Conservation (phyloP, 192 early-diverging fungal genomes). For the Thoreauomyces humboldtii region DNA sequence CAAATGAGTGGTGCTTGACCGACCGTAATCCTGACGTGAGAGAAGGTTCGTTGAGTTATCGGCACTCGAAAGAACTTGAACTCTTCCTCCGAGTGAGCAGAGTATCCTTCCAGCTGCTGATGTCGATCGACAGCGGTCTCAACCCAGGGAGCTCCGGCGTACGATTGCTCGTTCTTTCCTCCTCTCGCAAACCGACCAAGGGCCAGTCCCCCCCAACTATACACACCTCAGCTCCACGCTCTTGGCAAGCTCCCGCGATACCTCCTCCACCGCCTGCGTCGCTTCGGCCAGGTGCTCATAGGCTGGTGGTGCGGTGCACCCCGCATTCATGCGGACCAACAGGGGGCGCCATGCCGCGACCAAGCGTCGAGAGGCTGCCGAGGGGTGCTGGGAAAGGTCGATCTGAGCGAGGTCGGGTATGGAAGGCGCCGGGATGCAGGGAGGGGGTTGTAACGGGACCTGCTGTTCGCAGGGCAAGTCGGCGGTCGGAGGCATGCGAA, state of each 20-base stretch:
- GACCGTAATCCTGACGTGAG: not conserved
- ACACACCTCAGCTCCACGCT: constrained; percentile 14
- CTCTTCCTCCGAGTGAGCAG: not conserved
- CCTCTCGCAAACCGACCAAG: too few relatives aligned
- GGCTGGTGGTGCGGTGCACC: constrained; percentile 24
- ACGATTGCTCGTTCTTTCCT: too few relatives aligned
- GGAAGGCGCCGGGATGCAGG: too few relatives aligned
- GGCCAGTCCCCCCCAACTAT: too few relatives aligned
- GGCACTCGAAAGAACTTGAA: not conserved
- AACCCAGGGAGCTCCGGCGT: too few relatives aligned
- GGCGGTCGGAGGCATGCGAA: too few relatives aligned
- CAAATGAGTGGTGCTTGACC: constrained; percentile 9
- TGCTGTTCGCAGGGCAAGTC: too few relatives aligned
- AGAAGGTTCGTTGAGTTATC: too few relatives aligned
- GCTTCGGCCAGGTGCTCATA: constrained; percentile 26
- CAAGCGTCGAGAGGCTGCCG: too few relatives aligned
- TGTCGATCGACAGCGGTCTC: not conserved
- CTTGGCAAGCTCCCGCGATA: constrained; percentile 14
- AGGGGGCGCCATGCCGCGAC: constrained; percentile 25
- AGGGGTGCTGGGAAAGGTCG: too few relatives aligned
- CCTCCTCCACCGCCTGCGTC: not conserved
- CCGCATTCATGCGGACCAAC: constrained; percentile 24
- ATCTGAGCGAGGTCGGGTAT: too few relatives aligned
- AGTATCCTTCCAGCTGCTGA: not conserved
- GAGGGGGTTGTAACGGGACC: too few relatives aligned